Evolutionary conservation across 2,329 filamentous ascomycete genomes (phyloP), one percentile per base, ranked within the genome.

Genomic region (Xylariaceae sp.): DNA sequence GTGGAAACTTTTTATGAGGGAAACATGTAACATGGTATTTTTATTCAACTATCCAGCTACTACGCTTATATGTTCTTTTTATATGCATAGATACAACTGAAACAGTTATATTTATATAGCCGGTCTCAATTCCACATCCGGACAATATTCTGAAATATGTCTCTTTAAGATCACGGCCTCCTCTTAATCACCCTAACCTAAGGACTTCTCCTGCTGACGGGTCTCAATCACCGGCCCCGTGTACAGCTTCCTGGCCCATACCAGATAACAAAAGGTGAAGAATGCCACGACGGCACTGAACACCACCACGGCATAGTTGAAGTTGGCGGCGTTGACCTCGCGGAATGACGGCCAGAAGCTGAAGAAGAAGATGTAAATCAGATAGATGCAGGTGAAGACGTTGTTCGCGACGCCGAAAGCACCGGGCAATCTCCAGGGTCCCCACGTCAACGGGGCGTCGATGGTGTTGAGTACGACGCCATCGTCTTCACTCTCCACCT

Each of bases 291-390:
- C 44, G 1, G 36, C 36, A 4, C 37, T 48, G 12, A 43, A 41
- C 3, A 49, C 44, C 12, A 54, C 19, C 3, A 51, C 41, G 3
- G 41, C 42, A 16, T 31, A 51, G 30, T 54, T 54, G 31, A 54
- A 41, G 24, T 26, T 54, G 17, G 44, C 19, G 3, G 41, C 43
- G 4, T 46, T 51, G 7, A 51, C 46, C 3, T 50, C 40, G n/a
- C 34, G 21, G 12, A 12, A 31, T 0, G 48, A 9, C 2, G 50
- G 51, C 50, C 51, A 51, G 41, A 53, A 53, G 23, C 47, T 51
- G 21, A 50, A 53, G 14, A 52, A 53, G 3, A 50, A 33, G 15
- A 48, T 29, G 30, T 43, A 49, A 3, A 47, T 4, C 1, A 52
- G 35, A 24, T 45, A 52, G 1, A 18, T 23, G 38, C 40, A 44